These are phyloP conservation scores for Puccinia horiana DNA, from an alignment of 1,284 basidiomycete genomes.

Conservation along the genomic window DNA sequence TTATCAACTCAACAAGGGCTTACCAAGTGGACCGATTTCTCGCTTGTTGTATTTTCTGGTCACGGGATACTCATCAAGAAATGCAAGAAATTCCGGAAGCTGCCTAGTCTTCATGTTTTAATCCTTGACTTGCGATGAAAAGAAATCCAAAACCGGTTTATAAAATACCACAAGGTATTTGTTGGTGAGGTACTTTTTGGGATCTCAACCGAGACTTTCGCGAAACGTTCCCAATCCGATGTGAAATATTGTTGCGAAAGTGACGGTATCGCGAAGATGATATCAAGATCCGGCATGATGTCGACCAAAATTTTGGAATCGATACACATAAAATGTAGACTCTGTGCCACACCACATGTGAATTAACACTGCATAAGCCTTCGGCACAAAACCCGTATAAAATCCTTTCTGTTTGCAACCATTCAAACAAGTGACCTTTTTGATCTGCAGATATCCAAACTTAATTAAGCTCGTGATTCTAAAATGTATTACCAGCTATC, in stretches of 20 bases:
- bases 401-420: not conserved
- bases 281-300: not conserved
- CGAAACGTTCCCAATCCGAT: no score
- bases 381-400: not conserved
- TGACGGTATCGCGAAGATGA: no score
- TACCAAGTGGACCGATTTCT: not conserved
- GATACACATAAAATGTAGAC: not conserved
- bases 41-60: conserved; percentile 2
- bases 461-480: no score
- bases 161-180: no score
- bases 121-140: not conserved
- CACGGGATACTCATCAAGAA: not conserved
- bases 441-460: not conserved
- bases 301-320: not conserved
- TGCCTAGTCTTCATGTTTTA: not conserved
- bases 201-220: no score
- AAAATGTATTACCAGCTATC: no score
- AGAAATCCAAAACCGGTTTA: not conserved
- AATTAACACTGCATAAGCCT: not conserved
- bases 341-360: not conserved
- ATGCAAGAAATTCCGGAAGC: not conserved
- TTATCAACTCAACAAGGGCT: not conserved
- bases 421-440: not conserved
- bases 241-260: no score
- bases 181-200: no score